These are phyloP conservation scores for Phytophthora tentaculata DNA, from an alignment of 352 stramenopile species.

Conservation along the genomic window DNA sequence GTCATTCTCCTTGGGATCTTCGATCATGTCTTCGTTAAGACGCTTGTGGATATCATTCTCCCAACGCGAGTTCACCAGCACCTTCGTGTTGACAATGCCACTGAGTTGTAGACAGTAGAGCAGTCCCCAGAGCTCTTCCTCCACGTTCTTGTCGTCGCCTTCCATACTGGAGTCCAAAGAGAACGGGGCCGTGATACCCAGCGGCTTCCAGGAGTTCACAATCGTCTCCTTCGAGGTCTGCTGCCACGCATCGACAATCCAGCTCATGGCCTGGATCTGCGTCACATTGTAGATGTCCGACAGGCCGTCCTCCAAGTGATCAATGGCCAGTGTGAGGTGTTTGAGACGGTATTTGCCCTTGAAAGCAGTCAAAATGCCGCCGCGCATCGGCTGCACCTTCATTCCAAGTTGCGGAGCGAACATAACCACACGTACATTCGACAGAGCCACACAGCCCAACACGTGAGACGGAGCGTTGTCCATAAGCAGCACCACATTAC, in stretches of 20 bases:
- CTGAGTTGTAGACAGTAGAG: conserved; percentile 88
- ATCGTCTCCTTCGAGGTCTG: conserved; percentile 82
- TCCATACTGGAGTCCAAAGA: conserved; percentile 67
- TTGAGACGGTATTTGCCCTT: conserved; percentile 90
- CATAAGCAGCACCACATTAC: conserved; percentile 84
- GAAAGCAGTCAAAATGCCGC: conserved; percentile 82
- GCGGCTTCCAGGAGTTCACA: conserved; percentile 78
- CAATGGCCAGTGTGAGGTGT: conserved; percentile 83
- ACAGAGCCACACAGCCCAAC: conserved; percentile 79
- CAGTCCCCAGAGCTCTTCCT: conserved; percentile 86
- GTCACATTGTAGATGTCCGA: conserved; percentile 83
- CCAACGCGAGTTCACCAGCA: conserved; percentile 88
- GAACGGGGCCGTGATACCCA: conserved; percentile 70
- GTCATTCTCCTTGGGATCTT: conserved; percentile 82
- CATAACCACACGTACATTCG: conserved; percentile 89
- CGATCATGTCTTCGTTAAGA: conserved; percentile 89
- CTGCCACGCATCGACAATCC: conserved; percentile 87
- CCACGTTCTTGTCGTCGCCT: conserved; percentile 83
- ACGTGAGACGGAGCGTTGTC: conserved; percentile 89
- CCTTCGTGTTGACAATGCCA: conserved; percentile 87
- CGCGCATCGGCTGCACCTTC: conserved; percentile 88
- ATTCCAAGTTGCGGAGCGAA: conserved; percentile 82
- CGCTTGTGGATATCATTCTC: conserved; percentile 91
- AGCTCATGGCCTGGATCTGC: conserved; percentile 88
- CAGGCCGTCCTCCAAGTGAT: conserved; percentile 81